Percentiles rank a stretch among this genome's conserved stretches.
phyloP scores from a whole-genome alignment of 306 rosid species.

The Glycine soja region DNA sequence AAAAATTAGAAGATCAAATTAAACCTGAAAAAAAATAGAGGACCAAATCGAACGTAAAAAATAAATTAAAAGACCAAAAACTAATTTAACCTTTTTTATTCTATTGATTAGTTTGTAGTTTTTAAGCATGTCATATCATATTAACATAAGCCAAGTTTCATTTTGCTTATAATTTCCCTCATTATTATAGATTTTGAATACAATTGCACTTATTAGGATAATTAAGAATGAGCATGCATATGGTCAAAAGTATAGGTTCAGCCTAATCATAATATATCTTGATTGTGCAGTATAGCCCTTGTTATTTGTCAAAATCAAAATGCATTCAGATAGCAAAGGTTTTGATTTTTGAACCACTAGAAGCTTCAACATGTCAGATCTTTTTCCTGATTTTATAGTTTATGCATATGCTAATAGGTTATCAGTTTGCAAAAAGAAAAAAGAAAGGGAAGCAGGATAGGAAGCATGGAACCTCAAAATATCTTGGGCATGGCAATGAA shows the following conservation, averaged over 20 bases:
- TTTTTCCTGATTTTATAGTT: constrained; percentile 4
- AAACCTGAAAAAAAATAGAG: too few species aligned
- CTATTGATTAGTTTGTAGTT: not conserved
- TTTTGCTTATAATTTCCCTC: constrained; percentile 2
- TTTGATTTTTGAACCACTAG: constrained; percentile 1
- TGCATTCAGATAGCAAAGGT: constrained; percentile 7
- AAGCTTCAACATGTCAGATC: constrained; percentile 17
- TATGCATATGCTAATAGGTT: constrained; percentile 15
- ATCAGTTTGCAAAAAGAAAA: not conserved
- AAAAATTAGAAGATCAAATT: too few species aligned
- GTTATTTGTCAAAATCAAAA: constrained; percentile 7
- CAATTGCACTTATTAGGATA: constrained; percentile 13
- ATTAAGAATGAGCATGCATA: constrained; percentile 31
- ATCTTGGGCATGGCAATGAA: constrained; percentile 3
- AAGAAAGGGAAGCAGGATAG: constrained; percentile 23
- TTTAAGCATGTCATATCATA: constrained; percentile 28
- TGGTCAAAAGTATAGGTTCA: constrained; percentile 27
- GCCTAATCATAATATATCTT: constrained; percentile 12
- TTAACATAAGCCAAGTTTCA: not conserved
- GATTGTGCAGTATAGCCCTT: constrained; percentile 30
- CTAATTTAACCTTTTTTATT: not conserved
- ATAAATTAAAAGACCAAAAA: too few species aligned
- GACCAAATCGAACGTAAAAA: too few species aligned
- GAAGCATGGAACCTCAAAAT: constrained; percentile 33
- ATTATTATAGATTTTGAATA: constrained; percentile 13